Conservation (phyloP, 108 stramenopile genomes). For the Pseudonitzschia multistriata region DNA sequence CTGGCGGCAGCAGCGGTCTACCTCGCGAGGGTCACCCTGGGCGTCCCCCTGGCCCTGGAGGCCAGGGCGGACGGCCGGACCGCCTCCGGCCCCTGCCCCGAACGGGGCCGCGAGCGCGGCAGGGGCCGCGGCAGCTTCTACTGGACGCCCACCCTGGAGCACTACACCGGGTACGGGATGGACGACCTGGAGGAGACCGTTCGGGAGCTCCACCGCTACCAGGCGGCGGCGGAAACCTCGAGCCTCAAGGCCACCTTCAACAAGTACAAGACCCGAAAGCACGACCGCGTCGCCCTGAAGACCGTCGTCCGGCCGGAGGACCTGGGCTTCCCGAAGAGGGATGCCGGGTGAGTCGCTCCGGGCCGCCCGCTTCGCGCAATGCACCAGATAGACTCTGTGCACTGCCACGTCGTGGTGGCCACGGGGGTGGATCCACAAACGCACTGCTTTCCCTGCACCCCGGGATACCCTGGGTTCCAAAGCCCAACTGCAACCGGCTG, state of each 20-base stretch:
- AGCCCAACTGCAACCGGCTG: no score
- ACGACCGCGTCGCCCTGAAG: conserved; percentile 48
- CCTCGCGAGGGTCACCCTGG: conserved; percentile 70
- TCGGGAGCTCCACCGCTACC: conserved; percentile 46
- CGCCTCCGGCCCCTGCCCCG: neutral
- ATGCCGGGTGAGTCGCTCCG: neutral
- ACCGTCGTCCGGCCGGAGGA: conserved; percentile 27
- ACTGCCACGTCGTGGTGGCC: no score
- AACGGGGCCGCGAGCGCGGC: conserved; percentile 10
- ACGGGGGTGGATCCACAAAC: no score
- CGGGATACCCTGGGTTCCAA: no score
- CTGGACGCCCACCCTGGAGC: conserved; percentile 64
- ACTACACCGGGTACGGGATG: conserved; percentile 62
- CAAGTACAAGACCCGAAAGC: conserved; percentile 49
- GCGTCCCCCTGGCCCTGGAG: conserved; percentile 28
- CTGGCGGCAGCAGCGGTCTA: conserved; percentile 80
- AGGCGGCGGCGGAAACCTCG: conserved; percentile 44
- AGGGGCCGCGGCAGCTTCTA: conserved; percentile 11
- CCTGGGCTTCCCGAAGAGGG: conserved; percentile 24
- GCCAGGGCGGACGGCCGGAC: neutral
- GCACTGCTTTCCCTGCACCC: no score
- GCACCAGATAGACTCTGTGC: no score
- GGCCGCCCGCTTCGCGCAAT: no score
- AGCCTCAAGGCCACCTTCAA: conserved; percentile 41
- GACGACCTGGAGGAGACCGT: conserved; percentile 54